These are phyloP conservation scores for Nymphaea thermarum DNA, from an alignment of 164 flowering plant genomes.

Conservation along the genomic window DNA sequence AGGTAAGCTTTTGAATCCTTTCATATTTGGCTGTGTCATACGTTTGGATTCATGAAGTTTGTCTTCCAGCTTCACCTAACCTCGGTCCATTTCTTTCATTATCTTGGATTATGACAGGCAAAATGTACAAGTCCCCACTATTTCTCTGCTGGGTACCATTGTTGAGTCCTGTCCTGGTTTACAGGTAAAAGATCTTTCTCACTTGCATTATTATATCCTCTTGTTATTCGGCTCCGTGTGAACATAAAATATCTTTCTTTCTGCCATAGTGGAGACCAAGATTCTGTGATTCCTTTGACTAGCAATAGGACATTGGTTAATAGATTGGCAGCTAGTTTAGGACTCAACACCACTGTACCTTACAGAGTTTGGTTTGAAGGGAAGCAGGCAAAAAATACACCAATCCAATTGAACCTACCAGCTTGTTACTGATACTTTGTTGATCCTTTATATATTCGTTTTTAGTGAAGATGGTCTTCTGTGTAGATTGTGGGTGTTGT, in stretches of 20 bases:
- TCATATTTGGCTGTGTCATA: too few relatives aligned
- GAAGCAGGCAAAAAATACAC: constrained; percentile 34
- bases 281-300: constrained; percentile 79
- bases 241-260: not conserved
- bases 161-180: constrained; percentile 29
- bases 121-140: constrained; percentile 73
- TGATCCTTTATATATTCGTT: too few relatives aligned
- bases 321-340: constrained; percentile 38
- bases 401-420: too few relatives aligned
- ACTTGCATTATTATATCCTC: too few relatives aligned
- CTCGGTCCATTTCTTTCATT: constrained; percentile 13
- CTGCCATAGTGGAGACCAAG: constrained; percentile 73
- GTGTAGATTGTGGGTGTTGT: too few relatives aligned
- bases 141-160: constrained; percentile 44
- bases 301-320: constrained; percentile 63
- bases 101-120: constrained; percentile 63
- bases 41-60: too few relatives aligned
- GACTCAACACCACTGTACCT: constrained; percentile 51
- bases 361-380: constrained; percentile 87
- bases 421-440: too few relatives aligned
- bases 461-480: too few relatives aligned
- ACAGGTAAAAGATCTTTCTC: constrained; percentile 12
- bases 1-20: too few relatives aligned
- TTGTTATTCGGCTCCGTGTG: not conserved
- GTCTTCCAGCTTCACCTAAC: too few relatives aligned